A percentile compares a stretch with the other conserved stretches of the same genome.
Evolutionary conservation across 768 basidiomycete genomes (phyloP).

Genomic region (Lentinula sp.): DNA sequence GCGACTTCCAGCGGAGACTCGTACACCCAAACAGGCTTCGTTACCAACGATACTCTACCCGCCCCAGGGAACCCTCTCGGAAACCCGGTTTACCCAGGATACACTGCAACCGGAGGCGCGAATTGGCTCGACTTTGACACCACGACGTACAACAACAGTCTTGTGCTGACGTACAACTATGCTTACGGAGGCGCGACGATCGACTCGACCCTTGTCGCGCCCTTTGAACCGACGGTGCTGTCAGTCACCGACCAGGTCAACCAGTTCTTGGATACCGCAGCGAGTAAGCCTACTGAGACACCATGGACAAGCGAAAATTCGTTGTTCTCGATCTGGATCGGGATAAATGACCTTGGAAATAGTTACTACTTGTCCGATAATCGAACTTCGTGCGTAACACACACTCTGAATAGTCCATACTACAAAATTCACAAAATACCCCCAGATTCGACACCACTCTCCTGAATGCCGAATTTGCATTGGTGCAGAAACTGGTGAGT

Average conservation of each 20-base stretch:
- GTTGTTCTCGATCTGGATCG: slow-evolving; percentile 66
- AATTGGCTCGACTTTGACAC: slow-evolving; percentile 60
- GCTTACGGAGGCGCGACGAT: slow-evolving; percentile 67
- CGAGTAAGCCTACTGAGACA: slow-evolving; percentile 40
- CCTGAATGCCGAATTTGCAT: slow-evolving; percentile 42
- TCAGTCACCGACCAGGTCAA: slow-evolving; percentile 58
- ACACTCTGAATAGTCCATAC: neutral
- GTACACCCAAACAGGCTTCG: slow-evolving; percentile 54
- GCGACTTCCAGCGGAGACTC: slow-evolving; percentile 41
- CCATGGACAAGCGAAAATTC: slow-evolving; percentile 54
- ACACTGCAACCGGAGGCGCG: slow-evolving; percentile 45
- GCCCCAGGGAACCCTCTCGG: slow-evolving; percentile 42
- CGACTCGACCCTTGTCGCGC: slow-evolving; percentile 48
- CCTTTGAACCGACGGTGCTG: slow-evolving; percentile 44
- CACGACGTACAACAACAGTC: slow-evolving; percentile 44
- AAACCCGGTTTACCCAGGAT: slow-evolving; percentile 50
- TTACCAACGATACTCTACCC: slow-evolving; percentile 32
- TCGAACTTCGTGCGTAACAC: slow-evolving; percentile 36
- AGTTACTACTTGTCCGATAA: slow-evolving; percentile 42
- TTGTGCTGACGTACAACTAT: slow-evolving; percentile 56
- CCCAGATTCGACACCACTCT: slow-evolving; percentile 42
- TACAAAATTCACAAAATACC: neutral
- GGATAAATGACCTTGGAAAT: slow-evolving; percentile 65
- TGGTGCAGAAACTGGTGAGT: slow-evolving; percentile 43
- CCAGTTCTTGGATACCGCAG: slow-evolving; percentile 43